Evolutionary conservation across 208 protist genomes (phyloP), one percentile per base, ranked within the genome.

Genomic region (Acanthamoeba healyi): DNA sequence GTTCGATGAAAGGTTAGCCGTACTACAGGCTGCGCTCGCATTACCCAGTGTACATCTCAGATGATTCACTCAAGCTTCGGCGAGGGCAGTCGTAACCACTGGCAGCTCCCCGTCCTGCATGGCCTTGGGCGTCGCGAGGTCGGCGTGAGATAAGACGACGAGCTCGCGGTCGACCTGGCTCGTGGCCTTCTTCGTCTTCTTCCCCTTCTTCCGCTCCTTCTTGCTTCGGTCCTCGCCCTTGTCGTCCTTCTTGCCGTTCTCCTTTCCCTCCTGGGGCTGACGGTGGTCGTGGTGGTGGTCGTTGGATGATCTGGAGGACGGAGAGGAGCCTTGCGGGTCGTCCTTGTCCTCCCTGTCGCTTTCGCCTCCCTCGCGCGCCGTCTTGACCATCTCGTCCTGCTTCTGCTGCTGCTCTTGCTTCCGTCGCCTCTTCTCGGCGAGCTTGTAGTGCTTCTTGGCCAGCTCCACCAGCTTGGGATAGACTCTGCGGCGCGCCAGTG

Each of bases 401-500:
- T 86, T 49, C 42, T 61, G 9, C 36, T 90, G 29, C 82, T 90
- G 14, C 34, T 90, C 72, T n/a, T 90, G 17, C 0, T 26, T 3
- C n/a, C 24, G 17, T 17, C 46, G 49, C n/a, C 29, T 24, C 46
- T 32, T 40, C 34, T 67, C 56, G 3, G 82, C 82, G 19, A 24
- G 42, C 36, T 32, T 34, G 56, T 61, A 32, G 82, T 67, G 32
- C 51, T 70, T 40, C 51, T 65, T 90, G 15, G 82, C 82, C 56
- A 90, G 32, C 82, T 90, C 24, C 26, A 90, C 36, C 42, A 90
- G 0, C 34, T 90, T 90, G 0, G 15, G 1, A n/a, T 90, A 90
- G 14, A 90, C 40, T 49, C 82, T 90, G 32, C n/a, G 0, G 32
- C 0, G 34, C 63, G 34, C 24, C 2, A 46, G 22, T 14, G 9